Evolutionary conservation across 2,329 filamentous ascomycete species (phyloP).

Genomic region (Aaosphaeria arxii): DNA sequence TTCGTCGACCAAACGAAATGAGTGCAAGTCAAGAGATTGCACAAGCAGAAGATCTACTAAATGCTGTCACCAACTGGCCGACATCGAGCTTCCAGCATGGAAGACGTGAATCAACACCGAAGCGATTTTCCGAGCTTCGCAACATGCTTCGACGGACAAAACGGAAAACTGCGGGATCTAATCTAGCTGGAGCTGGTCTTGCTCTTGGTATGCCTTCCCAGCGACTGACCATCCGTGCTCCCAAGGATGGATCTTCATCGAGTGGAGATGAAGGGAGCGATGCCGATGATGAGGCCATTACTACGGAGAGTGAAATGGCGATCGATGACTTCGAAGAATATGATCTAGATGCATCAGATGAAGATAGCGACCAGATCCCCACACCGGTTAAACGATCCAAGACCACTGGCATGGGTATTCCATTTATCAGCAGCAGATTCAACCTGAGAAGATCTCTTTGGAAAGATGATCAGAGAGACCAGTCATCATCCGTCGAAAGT

Average conservation of each 20-base stretch:
- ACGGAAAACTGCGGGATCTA: slow-evolving; percentile 49
- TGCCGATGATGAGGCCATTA: slow-evolving; percentile 26
- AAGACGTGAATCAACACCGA: slow-evolving; percentile 39
- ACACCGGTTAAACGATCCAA: slow-evolving; percentile 15
- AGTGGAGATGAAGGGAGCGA: slow-evolving; percentile 37
- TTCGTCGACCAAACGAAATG: slow-evolving; percentile 35
- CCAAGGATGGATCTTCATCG: slow-evolving; percentile 41
- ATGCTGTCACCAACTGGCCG: slow-evolving; percentile 49
- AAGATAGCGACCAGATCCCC: slow-evolving; percentile 19
- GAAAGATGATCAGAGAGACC: slow-evolving; percentile 8
- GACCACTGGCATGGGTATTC: slow-evolving; percentile 18
- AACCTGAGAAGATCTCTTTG: slow-evolving; percentile 26
- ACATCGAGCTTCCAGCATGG: slow-evolving; percentile 52
- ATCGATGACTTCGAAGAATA: slow-evolving; percentile 33
- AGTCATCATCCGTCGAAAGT: slow-evolving; percentile 5
- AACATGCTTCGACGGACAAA: slow-evolving; percentile 61
- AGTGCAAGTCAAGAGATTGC: slow-evolving; percentile 44
- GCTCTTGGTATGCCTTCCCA: slow-evolving; percentile 75
- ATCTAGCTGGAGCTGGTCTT: slow-evolving; percentile 55
- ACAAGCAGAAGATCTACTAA: slow-evolving; percentile 44
- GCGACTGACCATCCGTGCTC: slow-evolving; percentile 61
- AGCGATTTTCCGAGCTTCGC: slow-evolving; percentile 57
- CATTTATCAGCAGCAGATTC: slow-evolving; percentile 24
- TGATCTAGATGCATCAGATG: slow-evolving; percentile 30
- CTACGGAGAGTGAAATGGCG: slow-evolving; percentile 26